A percentile compares a stretch with the other conserved stretches of the same genome.
These are phyloP conservation scores for Dissoconium aciculare DNA, from an alignment of 2,329 filamentous ascomycete species.

Conservation along the genomic window DNA sequence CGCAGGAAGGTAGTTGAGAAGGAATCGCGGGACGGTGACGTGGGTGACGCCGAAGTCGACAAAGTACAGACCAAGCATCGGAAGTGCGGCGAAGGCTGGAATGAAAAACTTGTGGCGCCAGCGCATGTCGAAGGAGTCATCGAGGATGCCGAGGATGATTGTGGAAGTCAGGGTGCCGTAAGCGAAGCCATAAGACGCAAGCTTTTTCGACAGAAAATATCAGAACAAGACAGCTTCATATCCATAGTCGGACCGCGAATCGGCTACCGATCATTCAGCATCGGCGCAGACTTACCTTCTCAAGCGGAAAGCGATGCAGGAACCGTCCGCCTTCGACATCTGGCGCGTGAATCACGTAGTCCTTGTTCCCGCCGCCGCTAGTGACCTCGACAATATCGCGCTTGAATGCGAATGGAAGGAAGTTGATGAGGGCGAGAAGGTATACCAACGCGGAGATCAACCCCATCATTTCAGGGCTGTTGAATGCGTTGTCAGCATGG, in stretches of 20 bases:
- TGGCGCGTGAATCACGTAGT: conserved; percentile 60
- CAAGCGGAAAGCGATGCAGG: conserved; percentile 83
- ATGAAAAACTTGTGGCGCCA: conserved; percentile 99
- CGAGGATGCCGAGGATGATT: conserved; percentile 78
- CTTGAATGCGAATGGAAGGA: conserved; percentile 95
- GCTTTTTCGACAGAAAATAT: conserved; percentile 35
- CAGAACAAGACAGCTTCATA: too few species aligned
- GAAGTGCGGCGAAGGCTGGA: conserved; percentile 81
- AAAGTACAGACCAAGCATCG: conserved; percentile 91
- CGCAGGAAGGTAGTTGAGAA: conserved; percentile 72
- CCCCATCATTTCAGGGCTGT: conserved; percentile 84
- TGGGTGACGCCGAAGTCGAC: conserved; percentile 96
- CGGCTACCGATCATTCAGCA: too few species aligned
- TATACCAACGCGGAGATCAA: conserved; percentile 87
- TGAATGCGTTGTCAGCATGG: too few species aligned
- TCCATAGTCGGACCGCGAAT: too few species aligned
- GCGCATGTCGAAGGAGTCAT: conserved; percentile 94
- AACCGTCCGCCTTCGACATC: conserved; percentile 70
- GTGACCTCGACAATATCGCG: conserved; percentile 94
- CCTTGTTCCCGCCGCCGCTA: conserved; percentile 80
- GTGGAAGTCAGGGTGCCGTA: conserved; percentile 85
- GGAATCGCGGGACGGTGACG: conserved; percentile 74
- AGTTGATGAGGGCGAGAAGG: conserved; percentile 72
- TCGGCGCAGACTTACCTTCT: conserved; percentile 51
- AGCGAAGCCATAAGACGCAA: conserved; percentile 87